phyloP scores from a whole-genome alignment of 2,329 filamentous ascomycete species.

The Phyllosticta citriasiana region DNA sequence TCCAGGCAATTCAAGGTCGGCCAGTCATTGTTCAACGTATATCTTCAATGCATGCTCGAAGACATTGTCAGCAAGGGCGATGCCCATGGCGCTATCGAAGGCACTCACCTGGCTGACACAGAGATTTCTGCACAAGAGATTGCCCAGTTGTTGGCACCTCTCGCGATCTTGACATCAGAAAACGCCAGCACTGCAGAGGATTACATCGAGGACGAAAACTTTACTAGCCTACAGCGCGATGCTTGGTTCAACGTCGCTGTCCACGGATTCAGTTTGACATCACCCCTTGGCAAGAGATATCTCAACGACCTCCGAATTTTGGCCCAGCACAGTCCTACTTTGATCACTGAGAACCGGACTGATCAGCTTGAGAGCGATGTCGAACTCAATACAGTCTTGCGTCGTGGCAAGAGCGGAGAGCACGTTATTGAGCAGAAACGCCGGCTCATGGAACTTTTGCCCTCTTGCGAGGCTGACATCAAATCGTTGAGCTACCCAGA shows the following conservation, averaged over 20 bases:
- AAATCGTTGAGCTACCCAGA: conserved; percentile 78
- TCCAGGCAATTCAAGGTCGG: conserved; percentile 57
- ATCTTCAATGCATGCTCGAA: conserved; percentile 74
- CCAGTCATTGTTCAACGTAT: conserved; percentile 71
- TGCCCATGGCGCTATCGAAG: conserved; percentile 57
- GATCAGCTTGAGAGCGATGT: conserved; percentile 93
- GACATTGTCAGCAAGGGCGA: conserved; percentile 86
- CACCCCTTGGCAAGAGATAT: conserved; percentile 62
- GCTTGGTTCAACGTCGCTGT: conserved; percentile 98
- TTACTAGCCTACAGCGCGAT: conserved; percentile 67
- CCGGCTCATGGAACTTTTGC: conserved; percentile 61
- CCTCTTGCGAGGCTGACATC: conserved; percentile 68
- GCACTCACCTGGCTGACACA: conserved; percentile 65
- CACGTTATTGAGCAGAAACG: conserved; percentile 74
- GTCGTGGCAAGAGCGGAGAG: conserved; percentile 72
- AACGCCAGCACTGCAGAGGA: conserved; percentile 50
- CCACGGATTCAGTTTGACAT: conserved; percentile 74
- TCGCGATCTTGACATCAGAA: conserved; percentile 71
- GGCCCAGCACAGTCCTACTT: conserved; percentile 74
- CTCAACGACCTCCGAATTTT: conserved; percentile 70
- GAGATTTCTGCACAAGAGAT: conserved; percentile 82
- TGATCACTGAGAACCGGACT: conserved; percentile 79
- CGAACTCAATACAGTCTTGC: conserved; percentile 86
- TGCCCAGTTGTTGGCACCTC: conserved; percentile 71
- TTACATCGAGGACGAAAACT: conserved; percentile 34